These are phyloP conservation scores for Hondaea fermentalgiana DNA, from an alignment of 108 stramenopile species.

Conservation along the genomic window DNA sequence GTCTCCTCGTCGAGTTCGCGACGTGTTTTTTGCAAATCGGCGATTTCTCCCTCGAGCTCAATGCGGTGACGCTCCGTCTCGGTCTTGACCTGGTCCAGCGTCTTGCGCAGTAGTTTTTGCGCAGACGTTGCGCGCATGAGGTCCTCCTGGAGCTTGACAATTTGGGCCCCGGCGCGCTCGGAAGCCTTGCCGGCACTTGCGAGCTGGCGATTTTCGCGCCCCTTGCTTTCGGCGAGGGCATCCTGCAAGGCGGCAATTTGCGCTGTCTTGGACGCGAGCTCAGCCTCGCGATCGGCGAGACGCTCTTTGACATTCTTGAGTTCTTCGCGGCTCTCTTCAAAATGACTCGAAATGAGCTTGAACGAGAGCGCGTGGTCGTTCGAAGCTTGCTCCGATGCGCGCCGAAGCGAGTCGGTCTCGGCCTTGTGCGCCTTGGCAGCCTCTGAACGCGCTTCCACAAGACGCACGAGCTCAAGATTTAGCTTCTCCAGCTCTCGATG, in stretches of 20 bases:
- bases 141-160: background rate
- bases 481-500: background rate
- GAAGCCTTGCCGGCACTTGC: background rate
- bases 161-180: background rate
- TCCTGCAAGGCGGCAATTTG: too few species aligned
- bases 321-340: background rate
- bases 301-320: background rate
- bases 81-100: background rate
- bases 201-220: background rate
- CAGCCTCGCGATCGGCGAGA: background rate
- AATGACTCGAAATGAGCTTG: background rate
- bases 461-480: background rate
- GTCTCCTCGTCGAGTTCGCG: background rate
- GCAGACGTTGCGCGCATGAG: background rate
- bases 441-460: background rate
- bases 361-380: background rate
- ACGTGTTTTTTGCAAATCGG: background rate
- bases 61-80: background rate
- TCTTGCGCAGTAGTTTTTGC: background rate
- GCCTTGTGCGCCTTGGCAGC: background rate
- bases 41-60: background rate
- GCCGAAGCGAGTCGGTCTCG: background rate
- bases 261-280: too few species aligned
- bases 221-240: background rate
- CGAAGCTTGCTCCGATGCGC: background rate